Evolutionary conservation across 1,139 yeast genomes (phyloP), one percentile per base, ranked within the genome.

Genomic region (Yamadazyma epiphylla): DNA sequence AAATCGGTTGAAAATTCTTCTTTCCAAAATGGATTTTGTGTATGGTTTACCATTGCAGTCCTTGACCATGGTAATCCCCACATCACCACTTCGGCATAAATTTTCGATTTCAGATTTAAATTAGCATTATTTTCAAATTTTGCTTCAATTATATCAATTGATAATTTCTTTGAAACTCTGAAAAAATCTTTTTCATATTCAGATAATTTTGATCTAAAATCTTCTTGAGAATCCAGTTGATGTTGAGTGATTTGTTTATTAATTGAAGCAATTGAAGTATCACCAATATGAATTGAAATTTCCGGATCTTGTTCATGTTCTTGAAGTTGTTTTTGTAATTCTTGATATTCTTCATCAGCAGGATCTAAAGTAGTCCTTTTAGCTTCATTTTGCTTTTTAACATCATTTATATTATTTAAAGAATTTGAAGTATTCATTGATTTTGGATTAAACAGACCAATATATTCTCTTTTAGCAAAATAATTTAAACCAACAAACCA

Each of bases 401-500:
- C 7, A 14, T n/a, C n/a, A 6, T 29, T 28, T 5, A 39, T 36
- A 13, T 34, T 38, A 27, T 35, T 38, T 13, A 31, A 26, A 5
- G 44, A 41, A 13, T 24, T 28, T 11, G 44, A 39, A 9, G 30
- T 34, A 22, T 30, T 31, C 7, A 41, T 21, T 10, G 68, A 28
- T 57, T 35, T 39, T n/a, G 44, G 38, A 27, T 54, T 49, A 36
- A 41, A 60, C 3, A 59, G 48, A 1, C 74, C 74, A 36, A 68
- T 67, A 36, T 68, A 74, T 40, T 81, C 87, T 25, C 81, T 60
- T 41, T 71, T 72, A 3, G 94, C 72, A 48, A 83, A 79, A 14
- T 85, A 74, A 36, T 72, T 74, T 35, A 87, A 57, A 0, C 89
- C 81, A 5, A 85, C 84, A 43, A 77, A 70, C 95, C 96, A 87